These are phyloP conservation scores for Lentinula aciculospora DNA, from an alignment of 768 basidiomycete genomes.

Conservation along the genomic window DNA sequence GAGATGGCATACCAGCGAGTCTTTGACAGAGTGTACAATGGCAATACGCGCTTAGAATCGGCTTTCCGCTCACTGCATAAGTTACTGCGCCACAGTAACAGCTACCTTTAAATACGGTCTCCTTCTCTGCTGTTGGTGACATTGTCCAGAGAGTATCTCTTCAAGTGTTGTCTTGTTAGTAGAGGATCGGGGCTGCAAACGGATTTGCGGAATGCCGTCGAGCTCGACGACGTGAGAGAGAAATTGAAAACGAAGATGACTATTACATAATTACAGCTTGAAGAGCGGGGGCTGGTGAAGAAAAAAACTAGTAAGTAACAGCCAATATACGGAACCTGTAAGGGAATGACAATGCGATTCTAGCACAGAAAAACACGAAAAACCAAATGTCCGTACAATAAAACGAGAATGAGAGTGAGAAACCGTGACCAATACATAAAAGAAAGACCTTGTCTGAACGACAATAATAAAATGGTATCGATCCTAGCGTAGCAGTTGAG, in stretches of 20 bases:
- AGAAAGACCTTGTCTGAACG: not conserved
- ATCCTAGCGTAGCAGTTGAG: too few relatives aligned
- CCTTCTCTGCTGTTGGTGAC: not conserved
- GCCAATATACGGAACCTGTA: not conserved
- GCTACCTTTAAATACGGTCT: slow-evolving; percentile 29
- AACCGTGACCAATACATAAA: not conserved
- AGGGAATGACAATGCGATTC: not conserved
- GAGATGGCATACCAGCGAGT: slow-evolving; percentile 36
- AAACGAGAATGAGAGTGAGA: not conserved
- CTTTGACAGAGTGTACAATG: slow-evolving; percentile 70
- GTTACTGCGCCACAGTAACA: slow-evolving; percentile 56
- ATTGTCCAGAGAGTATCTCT: not conserved
- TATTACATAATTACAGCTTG: too few relatives aligned
- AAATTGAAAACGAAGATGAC: not conserved
- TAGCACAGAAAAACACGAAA: not conserved
- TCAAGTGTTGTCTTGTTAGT: too few relatives aligned
- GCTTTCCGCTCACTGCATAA: slow-evolving; percentile 41
- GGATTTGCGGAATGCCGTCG: not conserved
- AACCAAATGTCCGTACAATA: not conserved
- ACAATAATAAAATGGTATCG: not conserved
- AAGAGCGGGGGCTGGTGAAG: not conserved
- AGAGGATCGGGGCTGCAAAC: too few relatives aligned
- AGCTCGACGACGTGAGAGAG: not conserved
- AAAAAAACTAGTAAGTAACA: not conserved
- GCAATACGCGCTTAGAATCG: slow-evolving; percentile 56